Base-by-base conservation (phyloP, 2,329 filamentous ascomycete species). In the Nothomitra cinnamomea region DNA sequence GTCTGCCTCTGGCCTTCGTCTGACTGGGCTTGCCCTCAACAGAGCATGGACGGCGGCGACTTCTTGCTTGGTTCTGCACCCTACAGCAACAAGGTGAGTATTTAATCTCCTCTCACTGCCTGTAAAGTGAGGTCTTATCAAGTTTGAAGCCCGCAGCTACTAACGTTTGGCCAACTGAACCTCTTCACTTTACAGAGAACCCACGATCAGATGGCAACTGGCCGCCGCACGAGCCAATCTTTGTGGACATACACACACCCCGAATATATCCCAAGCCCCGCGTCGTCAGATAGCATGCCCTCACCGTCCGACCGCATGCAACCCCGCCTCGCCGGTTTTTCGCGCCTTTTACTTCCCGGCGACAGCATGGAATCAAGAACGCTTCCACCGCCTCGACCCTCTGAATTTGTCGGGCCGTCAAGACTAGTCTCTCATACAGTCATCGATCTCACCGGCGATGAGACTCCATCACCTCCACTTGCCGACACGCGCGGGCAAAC, bases 391-490 rank as follows among this genome's bases (percentile, higher is more conserved):
- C 56, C 42, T 58, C 57, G 7, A 55, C 59, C 45, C 24, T 49
- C 25, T 17, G 45, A 49, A 19, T 49, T 49, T 19, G 25, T 28
- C 24, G 25, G 45, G 17, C 24, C 45, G 3, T 15, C 13, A 10
- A 49, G 24, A 24, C n/a, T 49, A 17, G 45, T 62, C n/a, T 53
- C 59, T 21, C 60, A 59, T 47, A 64, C 69, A 51, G 64, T 72
- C 7, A 72, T 74, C 35, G 70, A 74, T 58, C 60, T 74, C 19
- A 73, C 71, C 15, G 64, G 69, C 22, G 52, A 43, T 17, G 52
- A 53, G 25, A 17, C 50, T 17, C 71, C 72, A 6, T 64, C 68
- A 0, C 68, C 64, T 24, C 60, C 64, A 22, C 36, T 51, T 24
- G 58, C 60, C 42, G 52, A 53, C 45, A 43, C 53, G 53, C 38